Percentiles rank a stretch among this genome's conserved stretches.
Evolutionary conservation across 129 eudicot genomes (phyloP).

Genomic region (Silybum marianum): DNA sequence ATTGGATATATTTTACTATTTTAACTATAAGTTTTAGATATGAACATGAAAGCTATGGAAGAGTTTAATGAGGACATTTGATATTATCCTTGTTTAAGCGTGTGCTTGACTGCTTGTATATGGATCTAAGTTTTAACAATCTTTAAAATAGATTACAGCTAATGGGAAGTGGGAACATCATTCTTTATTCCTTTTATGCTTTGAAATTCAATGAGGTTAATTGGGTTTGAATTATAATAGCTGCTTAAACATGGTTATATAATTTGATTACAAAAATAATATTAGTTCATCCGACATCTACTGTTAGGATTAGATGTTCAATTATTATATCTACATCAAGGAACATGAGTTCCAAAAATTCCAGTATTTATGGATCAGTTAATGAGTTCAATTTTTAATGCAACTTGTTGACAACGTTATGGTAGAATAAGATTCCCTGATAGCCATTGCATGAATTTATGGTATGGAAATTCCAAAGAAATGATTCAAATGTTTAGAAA

Average conservation of each 20-base stretch:
- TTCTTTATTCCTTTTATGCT: not conserved
- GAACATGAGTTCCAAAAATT: constrained; percentile 1
- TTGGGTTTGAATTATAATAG: not conserved
- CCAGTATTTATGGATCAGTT: not conserved
- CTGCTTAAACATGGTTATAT: not conserved
- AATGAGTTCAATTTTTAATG: constrained; percentile 2
- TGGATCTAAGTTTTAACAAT: not conserved
- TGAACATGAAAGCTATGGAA: constrained; percentile 14
- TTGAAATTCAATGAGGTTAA: not conserved
- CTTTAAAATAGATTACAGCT: not conserved
- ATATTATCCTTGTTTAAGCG: not conserved
- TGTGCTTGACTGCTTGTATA: not conserved
- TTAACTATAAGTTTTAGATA: constrained; percentile 12
- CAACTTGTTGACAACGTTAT: not conserved
- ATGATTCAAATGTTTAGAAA: not conserved
- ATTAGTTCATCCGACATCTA: not conserved
- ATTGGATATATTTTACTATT: not conserved
- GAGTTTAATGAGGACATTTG: not conserved
- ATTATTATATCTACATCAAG: not conserved
- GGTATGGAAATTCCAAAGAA: not conserved
- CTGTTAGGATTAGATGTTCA: not conserved
- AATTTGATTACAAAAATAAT: not conserved
- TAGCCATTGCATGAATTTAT: constrained; percentile 2
- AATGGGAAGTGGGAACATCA: not conserved
- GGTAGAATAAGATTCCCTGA: not conserved